phyloP scores from a whole-genome alignment of 2,329 filamentous ascomycete genomes.

The Zymoseptoria tritici region DNA sequence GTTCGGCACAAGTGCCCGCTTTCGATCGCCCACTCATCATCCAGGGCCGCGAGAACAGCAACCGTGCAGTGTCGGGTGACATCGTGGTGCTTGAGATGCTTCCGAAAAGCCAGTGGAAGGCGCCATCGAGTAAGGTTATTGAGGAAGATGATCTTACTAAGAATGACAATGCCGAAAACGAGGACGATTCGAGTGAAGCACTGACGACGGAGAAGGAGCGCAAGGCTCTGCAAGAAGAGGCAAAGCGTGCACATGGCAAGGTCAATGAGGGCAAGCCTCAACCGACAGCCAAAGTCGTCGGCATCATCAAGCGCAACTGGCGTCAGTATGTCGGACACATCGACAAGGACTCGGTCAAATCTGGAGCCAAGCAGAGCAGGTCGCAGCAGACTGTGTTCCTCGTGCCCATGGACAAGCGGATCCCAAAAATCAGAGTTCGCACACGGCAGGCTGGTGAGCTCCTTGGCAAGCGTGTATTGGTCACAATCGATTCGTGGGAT shows the following conservation, averaged over 20 bases:
- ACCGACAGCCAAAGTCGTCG: conserved; percentile 86
- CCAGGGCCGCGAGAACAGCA: conserved; percentile 90
- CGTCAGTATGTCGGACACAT: conserved; percentile 95
- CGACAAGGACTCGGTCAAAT: conserved; percentile 74
- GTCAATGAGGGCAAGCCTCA: conserved; percentile 70
- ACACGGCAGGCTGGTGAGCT: conserved; percentile 86
- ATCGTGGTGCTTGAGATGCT: conserved; percentile 88
- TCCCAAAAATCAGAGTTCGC: conserved; percentile 89
- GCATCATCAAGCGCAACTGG: conserved; percentile 93
- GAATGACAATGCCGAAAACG: conserved; percentile 86
- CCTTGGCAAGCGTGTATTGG: conserved; percentile 81
- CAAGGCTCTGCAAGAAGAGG: conserved; percentile 82
- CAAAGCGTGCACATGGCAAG: conserved; percentile 73
- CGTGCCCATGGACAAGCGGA: conserved; percentile 94
- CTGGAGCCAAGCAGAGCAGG: conserved; percentile 65
- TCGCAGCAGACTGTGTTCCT: conserved; percentile 91
- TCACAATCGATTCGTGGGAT: conserved; percentile 94
- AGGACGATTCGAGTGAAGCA: conserved; percentile 63
- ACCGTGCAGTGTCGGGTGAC: conserved; percentile 85
- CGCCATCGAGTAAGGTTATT: conserved; percentile 88
- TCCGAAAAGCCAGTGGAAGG: conserved; percentile 93
- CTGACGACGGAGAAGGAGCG: conserved; percentile 85
- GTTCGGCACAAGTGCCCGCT: conserved; percentile 78
- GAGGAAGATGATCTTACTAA: conserved; percentile 88
- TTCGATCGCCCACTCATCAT: conserved; percentile 86